Conservation (phyloP, 1,284 basidiomycete species). For the Cryptococcus sp. region DNA sequence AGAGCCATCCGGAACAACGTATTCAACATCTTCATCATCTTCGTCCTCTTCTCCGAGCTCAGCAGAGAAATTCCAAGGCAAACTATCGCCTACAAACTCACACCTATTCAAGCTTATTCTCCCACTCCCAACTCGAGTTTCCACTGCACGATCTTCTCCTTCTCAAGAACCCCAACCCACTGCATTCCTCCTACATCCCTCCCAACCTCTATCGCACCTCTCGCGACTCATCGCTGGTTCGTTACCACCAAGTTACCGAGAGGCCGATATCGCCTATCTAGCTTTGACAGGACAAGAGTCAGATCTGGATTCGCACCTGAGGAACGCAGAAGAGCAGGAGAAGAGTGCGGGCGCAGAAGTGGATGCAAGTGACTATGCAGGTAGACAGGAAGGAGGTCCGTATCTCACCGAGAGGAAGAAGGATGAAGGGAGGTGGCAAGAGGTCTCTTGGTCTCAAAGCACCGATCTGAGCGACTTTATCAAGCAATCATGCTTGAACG, state of each 20-base stretch:
- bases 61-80: conserved; percentile 52
- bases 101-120: conserved; percentile 68
- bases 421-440: conserved; percentile 34
- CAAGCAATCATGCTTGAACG: conserved; percentile 61
- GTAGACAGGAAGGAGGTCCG: conserved; percentile 36
- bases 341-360: neutral
- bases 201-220: conserved; percentile 56
- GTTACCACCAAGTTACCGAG: conserved; percentile 44
- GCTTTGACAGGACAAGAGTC: conserved; percentile 51
- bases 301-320: conserved; percentile 42
- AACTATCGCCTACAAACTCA: conserved; percentile 63
- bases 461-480: conserved; percentile 70
- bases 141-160: neutral
- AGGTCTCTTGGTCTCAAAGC: conserved; percentile 63
- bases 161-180: conserved; percentile 42
- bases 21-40: too few relatives aligned
- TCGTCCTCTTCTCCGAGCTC: too few relatives aligned
- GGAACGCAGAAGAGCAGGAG: conserved; percentile 30
- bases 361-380: conserved; percentile 3
- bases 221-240: conserved; percentile 48
- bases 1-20: too few relatives aligned
- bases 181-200: conserved; percentile 59
- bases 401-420: conserved; percentile 38
- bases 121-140: conserved; percentile 52
- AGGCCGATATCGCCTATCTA: conserved; percentile 57